Evolutionary conservation across 495 filamentous ascomycete species (phyloP).

Genomic region (Tricharina praecox): DNA sequence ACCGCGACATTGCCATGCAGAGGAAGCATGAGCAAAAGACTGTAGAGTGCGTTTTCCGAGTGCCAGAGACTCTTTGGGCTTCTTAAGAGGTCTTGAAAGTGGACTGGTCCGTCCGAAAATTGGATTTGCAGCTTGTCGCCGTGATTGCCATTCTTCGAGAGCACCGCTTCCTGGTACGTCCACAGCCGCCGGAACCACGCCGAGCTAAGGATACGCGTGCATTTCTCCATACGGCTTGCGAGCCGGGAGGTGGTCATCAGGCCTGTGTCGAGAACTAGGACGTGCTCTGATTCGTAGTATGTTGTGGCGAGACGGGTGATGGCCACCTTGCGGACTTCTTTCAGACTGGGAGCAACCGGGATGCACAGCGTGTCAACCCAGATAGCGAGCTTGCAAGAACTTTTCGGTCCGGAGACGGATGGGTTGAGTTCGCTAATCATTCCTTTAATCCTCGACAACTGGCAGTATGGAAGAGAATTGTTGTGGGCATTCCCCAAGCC

Average conservation of each 20-base stretch:
- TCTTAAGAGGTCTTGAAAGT: constrained; percentile 1
- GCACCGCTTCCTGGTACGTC: constrained; percentile 11
- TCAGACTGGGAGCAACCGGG: constrained; percentile 1
- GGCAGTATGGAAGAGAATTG: constrained; percentile 10
- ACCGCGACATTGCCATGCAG: neutral
- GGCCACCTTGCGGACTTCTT: constrained; percentile 1
- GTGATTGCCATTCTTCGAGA: constrained; percentile 1
- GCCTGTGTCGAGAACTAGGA: constrained; percentile 14
- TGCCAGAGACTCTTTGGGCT: neutral
- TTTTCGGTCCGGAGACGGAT: neutral
- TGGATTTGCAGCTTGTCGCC: constrained; percentile 8
- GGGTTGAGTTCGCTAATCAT: constrained; percentile 2
- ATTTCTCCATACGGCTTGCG: constrained; percentile 6
- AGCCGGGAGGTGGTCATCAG: constrained; percentile 1
- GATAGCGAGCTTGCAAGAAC: constrained; percentile 9
- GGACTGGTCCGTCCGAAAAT: constrained; percentile 9
- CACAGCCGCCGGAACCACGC: constrained; percentile 7
- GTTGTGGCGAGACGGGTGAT: constrained; percentile 18
- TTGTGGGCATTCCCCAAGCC: constrained; percentile 8
- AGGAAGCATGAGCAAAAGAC: neutral
- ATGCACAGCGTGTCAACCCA: constrained; percentile 27
- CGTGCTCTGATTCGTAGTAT: constrained; percentile 13
- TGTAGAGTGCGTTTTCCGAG: constrained; percentile 1
- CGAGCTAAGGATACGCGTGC: constrained; percentile 5
- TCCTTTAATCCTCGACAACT: constrained; percentile 1